Conservation (phyloP, 768 basidiomycete species). For the Suillus occidentalis region DNA sequence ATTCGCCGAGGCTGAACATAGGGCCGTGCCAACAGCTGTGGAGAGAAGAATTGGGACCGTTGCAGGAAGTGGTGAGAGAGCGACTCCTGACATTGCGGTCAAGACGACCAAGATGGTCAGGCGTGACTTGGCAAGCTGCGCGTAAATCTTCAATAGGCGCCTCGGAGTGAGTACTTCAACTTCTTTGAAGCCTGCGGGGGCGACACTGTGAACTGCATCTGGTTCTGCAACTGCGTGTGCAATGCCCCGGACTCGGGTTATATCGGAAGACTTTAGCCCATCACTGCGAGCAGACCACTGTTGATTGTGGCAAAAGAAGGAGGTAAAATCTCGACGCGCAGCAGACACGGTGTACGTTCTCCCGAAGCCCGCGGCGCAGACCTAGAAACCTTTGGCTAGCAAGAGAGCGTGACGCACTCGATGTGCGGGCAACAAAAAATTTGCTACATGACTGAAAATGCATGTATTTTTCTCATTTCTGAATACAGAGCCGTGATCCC, state of each 20-base stretch:
- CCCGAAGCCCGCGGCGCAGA: not conserved
- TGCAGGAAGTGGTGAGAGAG: conserved; percentile 85
- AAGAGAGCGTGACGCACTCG: conserved; percentile 11
- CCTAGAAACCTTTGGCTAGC: conserved; percentile 6
- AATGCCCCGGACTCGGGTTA: conserved; percentile 11
- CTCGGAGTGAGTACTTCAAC: conserved; percentile 46
- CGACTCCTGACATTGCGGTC: conserved; percentile 89
- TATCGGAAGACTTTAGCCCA: not conserved
- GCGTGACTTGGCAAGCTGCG: conserved; percentile 80
- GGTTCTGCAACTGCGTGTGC: conserved; percentile 13
- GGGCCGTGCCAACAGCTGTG: conserved; percentile 84
- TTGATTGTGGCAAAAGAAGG: conserved; percentile 66
- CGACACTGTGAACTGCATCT: conserved; percentile 11
- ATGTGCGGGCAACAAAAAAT: conserved; percentile 13
- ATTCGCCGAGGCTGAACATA: conserved; percentile 93
- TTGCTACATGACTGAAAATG: conserved; percentile 16
- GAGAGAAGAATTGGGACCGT: conserved; percentile 82
- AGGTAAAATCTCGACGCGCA: conserved; percentile 35
- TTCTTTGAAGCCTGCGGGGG: conserved; percentile 33
- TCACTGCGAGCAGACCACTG: conserved; percentile 41
- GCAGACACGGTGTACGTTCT: conserved; percentile 27
- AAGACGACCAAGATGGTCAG: conserved; percentile 84
- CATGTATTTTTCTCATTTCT: conserved; percentile 19
- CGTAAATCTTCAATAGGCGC: conserved; percentile 65
- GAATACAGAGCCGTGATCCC: not conserved